A percentile compares a stretch with the other conserved stretches of the same genome.
Conservation (phyloP, 352 stramenopile genomes). For the Phytophthora pseudosyringae region DNA sequence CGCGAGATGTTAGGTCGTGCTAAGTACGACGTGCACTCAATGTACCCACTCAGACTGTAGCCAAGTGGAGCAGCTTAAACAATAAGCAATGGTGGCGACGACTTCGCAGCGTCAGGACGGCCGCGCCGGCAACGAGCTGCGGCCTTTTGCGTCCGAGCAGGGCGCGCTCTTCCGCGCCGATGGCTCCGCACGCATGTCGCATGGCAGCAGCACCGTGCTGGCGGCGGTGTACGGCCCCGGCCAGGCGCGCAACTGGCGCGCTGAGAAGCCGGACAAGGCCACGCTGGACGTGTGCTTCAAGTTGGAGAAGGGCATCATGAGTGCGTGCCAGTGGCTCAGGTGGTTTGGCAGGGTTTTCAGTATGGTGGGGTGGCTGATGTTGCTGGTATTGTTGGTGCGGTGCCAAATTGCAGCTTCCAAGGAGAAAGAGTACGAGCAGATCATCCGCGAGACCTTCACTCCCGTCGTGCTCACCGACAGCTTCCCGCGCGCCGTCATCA, state of each 20-base stretch:
- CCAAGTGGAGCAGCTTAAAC: constrained; percentile 17
- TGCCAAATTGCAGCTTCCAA: constrained; percentile 55
- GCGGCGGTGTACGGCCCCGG: constrained; percentile 79
- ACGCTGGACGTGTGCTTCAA: constrained; percentile 84
- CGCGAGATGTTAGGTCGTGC: neutral
- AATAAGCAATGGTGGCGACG: constrained; percentile 48
- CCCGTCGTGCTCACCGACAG: constrained; percentile 69
- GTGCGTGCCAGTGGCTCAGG: constrained; percentile 38
- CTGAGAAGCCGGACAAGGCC: constrained; percentile 67
- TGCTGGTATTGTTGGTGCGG: neutral
- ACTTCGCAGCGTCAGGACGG: constrained; percentile 62
- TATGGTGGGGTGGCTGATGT: neutral
- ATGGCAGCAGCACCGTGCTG: constrained; percentile 77
- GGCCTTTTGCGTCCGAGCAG: constrained; percentile 76
- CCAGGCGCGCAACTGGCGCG: constrained; percentile 74
- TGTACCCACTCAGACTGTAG: constrained; percentile 17
- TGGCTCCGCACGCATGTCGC: constrained; percentile 78
- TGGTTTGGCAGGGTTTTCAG: neutral
- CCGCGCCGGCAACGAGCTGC: constrained; percentile 77
- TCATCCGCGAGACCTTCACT: constrained; percentile 81
- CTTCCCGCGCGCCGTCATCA: constrained; percentile 86
- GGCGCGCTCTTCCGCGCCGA: constrained; percentile 82
- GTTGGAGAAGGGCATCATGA: constrained; percentile 77
- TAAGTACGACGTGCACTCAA: constrained; percentile 12
- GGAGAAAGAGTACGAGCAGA: constrained; percentile 88